Percentiles rank a stretch among this genome's conserved stretches.
phyloP scores from a whole-genome alignment of 257 asterid species.

The Asclepias syriaca region DNA sequence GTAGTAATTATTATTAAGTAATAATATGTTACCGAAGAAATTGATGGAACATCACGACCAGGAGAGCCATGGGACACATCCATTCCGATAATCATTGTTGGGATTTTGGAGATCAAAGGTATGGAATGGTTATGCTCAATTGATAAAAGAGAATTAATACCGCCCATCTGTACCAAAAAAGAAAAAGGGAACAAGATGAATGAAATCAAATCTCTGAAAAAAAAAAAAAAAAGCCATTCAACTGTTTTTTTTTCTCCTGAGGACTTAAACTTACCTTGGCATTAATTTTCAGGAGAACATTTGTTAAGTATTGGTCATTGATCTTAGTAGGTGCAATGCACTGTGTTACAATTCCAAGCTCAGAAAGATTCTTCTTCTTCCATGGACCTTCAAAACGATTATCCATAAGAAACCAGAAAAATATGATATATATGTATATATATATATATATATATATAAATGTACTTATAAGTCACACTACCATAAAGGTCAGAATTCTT shows the following conservation, averaged over 20 bases:
- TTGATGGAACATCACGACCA: conserved; percentile 71
- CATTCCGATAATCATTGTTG: conserved; percentile 75
- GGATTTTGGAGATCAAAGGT: conserved; percentile 39
- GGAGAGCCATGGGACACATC: conserved; percentile 87
- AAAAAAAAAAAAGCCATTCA: neutral
- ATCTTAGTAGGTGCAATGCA: conserved; percentile 57
- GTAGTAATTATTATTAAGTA: neutral
- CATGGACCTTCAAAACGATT: conserved; percentile 54
- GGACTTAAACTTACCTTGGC: conserved; percentile 42
- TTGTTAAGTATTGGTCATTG: conserved; percentile 71
- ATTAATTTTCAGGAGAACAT: conserved; percentile 58
- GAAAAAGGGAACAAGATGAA: neutral
- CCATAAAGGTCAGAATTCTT: conserved; percentile 72
- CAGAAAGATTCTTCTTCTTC: conserved; percentile 56
- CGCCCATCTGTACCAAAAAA: conserved; percentile 48
- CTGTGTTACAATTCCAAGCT: conserved; percentile 54
- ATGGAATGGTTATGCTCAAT: conserved; percentile 32
- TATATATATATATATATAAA: too few species aligned
- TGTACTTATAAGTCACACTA: conserved; percentile 5
- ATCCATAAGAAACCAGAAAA: neutral
- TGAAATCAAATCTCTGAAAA: neutral
- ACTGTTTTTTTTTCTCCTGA: neutral
- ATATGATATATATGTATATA: too few species aligned
- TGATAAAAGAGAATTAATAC: conserved; percentile 48
- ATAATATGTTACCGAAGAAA: conserved; percentile 50